phyloP scores from a whole-genome alignment of 1,139 yeast genomes.

The Candida neerlandica region DNA sequence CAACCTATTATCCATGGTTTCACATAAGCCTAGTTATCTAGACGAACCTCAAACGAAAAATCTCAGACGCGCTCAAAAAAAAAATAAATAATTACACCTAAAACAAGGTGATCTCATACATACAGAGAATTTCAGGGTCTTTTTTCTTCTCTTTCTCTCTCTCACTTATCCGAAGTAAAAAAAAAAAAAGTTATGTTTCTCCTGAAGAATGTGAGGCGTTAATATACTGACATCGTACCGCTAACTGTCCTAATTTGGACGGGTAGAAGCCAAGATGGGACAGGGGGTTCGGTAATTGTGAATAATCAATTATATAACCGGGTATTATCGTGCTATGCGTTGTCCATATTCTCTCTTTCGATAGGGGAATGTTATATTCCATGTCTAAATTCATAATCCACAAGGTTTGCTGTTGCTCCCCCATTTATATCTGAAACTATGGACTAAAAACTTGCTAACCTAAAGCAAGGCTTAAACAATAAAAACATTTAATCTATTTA shows the following conservation, averaged over 20 bases:
- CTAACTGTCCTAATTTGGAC: background rate
- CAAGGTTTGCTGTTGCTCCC: background rate
- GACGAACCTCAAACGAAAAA: background rate
- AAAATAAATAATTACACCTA: background rate
- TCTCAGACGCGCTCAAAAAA: background rate
- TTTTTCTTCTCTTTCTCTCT: background rate
- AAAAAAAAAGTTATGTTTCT: background rate
- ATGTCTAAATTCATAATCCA: no score
- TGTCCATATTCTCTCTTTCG: background rate
- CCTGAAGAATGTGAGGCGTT: background rate
- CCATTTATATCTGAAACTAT: background rate
- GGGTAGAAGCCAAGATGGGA: background rate
- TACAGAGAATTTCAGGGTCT: conserved; percentile 1
- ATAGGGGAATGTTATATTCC: background rate
- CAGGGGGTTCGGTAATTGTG: no score
- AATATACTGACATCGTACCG: background rate
- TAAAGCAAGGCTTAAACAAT: background rate
- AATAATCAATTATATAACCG: background rate
- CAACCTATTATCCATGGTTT: background rate
- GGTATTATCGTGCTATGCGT: background rate
- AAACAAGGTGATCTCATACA: background rate
- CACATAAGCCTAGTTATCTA: background rate
- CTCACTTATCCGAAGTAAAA: background rate
- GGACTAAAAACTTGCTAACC: background rate
- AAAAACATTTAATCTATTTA: background rate